Conservation (phyloP, 805 yeast genomes). For the Zygosaccharomyces bailii region DNA sequence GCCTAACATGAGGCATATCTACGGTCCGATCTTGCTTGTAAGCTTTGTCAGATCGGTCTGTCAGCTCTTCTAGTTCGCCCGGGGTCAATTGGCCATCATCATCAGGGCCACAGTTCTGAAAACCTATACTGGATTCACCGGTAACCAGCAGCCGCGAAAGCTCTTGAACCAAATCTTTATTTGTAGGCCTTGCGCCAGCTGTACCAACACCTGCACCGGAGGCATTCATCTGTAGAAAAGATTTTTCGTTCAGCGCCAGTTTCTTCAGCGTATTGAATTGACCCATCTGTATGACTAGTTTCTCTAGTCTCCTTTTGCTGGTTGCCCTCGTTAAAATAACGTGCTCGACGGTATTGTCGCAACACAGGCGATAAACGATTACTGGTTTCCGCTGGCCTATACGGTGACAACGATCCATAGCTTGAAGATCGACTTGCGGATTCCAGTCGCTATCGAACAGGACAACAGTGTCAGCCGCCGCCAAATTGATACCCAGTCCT, state of each 20-base stretch:
- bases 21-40: slow-evolving; percentile 34
- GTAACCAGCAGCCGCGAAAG: slow-evolving; percentile 41
- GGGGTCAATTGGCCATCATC: slow-evolving; percentile 31
- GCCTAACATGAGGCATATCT: slow-evolving; percentile 36
- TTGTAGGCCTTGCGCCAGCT: slow-evolving; percentile 25
- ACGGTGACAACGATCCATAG: slow-evolving; percentile 92
- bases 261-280: slow-evolving; percentile 45
- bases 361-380: slow-evolving; percentile 70
- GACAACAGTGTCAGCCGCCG: slow-evolving; percentile 85
- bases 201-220: slow-evolving; percentile 7
- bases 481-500: slow-evolving; percentile 85
- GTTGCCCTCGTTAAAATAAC: slow-evolving; percentile 74
- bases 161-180: slow-evolving; percentile 38
- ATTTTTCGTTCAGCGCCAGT: slow-evolving; percentile 35
- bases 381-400: slow-evolving; percentile 89
- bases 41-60: slow-evolving; percentile 46
- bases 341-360: slow-evolving; percentile 80
- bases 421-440: slow-evolving; percentile 94
- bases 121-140: slow-evolving; percentile 40
- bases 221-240: slow-evolving; percentile 20
- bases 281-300: slow-evolving; percentile 68
- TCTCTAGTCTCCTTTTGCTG: slow-evolving; percentile 74
- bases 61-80: slow-evolving; percentile 47
- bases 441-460: slow-evolving; percentile 95
- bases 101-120: slow-evolving; percentile 26